Conservation (phyloP, 352 stramenopile species). For the Globisporangium megalacanthum region DNA sequence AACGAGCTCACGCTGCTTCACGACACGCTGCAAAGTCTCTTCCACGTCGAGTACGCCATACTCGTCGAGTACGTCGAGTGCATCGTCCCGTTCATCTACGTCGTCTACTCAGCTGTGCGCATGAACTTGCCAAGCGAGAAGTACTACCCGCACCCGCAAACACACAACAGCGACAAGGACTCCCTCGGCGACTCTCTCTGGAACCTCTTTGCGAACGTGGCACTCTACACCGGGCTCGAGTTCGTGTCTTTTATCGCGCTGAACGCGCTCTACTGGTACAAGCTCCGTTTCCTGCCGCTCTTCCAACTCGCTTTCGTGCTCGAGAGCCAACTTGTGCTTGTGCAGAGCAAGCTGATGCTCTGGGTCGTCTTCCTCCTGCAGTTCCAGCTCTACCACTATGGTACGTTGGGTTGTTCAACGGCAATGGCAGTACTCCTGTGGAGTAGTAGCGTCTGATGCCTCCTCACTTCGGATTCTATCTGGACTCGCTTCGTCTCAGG, state of each 20-base stretch:
- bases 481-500: too few species aligned
- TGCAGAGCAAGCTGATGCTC: conserved; percentile 32
- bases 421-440: background rate
- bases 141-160: conserved; percentile 8
- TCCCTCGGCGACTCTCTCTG: too few species aligned
- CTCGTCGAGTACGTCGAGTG: conserved; percentile 23
- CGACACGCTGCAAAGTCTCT: conserved; percentile 10
- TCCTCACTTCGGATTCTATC: background rate
- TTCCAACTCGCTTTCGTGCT: conserved; percentile 35
- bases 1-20: background rate
- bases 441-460: too few species aligned
- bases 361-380: conserved; percentile 39
- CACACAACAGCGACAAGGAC: too few species aligned
- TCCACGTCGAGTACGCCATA: conserved; percentile 18
- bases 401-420: conserved; percentile 2
- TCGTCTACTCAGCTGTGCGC: conserved; percentile 9
- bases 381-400: conserved; percentile 24
- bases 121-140: conserved; percentile 8
- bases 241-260: conserved; percentile 30
- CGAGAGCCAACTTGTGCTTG: conserved; percentile 18
- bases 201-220: conserved; percentile 12
- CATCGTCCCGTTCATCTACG: conserved; percentile 12
- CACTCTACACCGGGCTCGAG: conserved; percentile 33
- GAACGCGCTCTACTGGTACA: conserved; percentile 13
- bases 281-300: conserved; percentile 21